Conservation (phyloP, 345 rosid species). For the Populus nigra region DNA sequence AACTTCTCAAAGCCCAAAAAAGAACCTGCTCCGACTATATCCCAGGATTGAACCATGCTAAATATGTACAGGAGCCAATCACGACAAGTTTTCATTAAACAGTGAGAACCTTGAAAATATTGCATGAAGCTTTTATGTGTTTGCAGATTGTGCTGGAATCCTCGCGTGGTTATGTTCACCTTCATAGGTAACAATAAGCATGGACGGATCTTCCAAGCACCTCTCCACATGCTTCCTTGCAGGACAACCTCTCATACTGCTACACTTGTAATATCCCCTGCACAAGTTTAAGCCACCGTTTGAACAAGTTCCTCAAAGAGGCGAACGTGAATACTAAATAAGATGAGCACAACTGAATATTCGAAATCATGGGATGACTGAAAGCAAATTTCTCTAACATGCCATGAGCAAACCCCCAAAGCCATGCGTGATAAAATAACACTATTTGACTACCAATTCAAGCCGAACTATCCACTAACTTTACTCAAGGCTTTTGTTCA, state of each 20-base stretch:
- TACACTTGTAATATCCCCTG: constrained; percentile 98
- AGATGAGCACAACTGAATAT: constrained; percentile 5
- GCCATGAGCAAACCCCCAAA: not conserved
- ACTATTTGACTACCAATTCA: not conserved
- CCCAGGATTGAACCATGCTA: constrained; percentile 38
- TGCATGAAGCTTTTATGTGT: constrained; percentile 35
- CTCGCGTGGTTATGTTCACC: constrained; percentile 89
- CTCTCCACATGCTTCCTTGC: constrained; percentile 99
- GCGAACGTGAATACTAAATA: not conserved
- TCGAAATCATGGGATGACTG: not conserved
- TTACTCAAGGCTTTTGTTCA: not conserved
- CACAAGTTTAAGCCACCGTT: constrained; percentile 14
- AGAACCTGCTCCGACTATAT: constrained; percentile 32
- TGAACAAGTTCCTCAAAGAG: not conserved
- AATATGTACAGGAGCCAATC: constrained; percentile 62
- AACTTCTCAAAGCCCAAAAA: constrained; percentile 18
- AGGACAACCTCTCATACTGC: constrained; percentile 98
- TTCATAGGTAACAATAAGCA: constrained; percentile 94
- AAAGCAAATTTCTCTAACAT: not conserved
- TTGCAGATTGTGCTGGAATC: constrained; percentile 60
- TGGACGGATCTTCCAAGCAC: constrained; percentile 80
- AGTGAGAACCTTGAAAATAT: constrained; percentile 19
- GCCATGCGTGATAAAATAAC: not conserved
- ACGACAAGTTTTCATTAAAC: constrained; percentile 1
- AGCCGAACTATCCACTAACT: not conserved